These are phyloP conservation scores for Aspergillus ochraceus DNA, from an alignment of 2,329 filamentous ascomycete genomes.

Conservation along the genomic window DNA sequence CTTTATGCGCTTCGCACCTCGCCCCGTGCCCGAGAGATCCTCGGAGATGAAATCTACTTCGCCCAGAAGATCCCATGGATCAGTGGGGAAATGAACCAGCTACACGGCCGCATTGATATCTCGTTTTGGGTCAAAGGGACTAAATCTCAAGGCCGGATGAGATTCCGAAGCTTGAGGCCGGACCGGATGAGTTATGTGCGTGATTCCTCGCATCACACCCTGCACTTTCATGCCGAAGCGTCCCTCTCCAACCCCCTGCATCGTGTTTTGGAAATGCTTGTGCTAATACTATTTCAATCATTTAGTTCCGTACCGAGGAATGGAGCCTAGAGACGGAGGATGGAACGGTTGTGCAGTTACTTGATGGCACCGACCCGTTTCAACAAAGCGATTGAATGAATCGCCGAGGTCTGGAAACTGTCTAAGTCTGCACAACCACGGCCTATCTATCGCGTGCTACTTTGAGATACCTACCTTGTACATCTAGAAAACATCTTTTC, in stretches of 20 bases:
- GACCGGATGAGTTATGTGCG: constrained; percentile 60
- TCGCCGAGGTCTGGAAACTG: not conserved
- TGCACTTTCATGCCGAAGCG: too few species aligned
- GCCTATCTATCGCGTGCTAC: not conserved
- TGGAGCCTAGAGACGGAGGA: constrained; percentile 78
- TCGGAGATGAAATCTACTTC: constrained; percentile 89
- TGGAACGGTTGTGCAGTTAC: constrained; percentile 70
- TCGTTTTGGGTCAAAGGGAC: constrained; percentile 83
- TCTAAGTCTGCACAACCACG: not conserved
- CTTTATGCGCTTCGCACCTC: constrained; percentile 90
- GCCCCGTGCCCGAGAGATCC: constrained; percentile 67
- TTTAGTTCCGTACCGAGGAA: constrained; percentile 79
- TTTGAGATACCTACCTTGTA: not conserved
- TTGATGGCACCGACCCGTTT: constrained; percentile 71
- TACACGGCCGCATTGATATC: constrained; percentile 89
- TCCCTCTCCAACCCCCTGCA: not conserved
- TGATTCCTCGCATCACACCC: constrained; percentile 18
- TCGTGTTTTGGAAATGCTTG: constrained; percentile 5
- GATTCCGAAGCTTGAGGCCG: constrained; percentile 74
- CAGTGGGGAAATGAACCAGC: constrained; percentile 83
- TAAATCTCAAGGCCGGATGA: constrained; percentile 68
- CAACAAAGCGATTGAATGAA: constrained; percentile 45
- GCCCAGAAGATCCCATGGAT: constrained; percentile 79
- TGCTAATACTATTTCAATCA: constrained; percentile 7
- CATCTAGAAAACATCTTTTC: not conserved